These are phyloP conservation scores for Saturnispora quitensis DNA, from an alignment of 805 yeast genomes.

Conservation along the genomic window DNA sequence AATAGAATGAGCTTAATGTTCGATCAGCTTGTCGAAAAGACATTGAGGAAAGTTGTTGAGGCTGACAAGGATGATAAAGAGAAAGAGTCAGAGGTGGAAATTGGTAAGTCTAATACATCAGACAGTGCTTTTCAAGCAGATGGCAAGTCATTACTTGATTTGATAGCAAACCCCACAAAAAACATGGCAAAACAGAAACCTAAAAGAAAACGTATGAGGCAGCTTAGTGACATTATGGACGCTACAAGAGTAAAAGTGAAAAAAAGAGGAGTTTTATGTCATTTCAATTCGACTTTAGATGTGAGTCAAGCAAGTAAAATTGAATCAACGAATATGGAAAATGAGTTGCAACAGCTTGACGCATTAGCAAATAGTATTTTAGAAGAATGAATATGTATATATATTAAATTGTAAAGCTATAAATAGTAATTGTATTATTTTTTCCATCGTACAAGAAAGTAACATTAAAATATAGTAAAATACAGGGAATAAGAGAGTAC, in stretches of 20 bases:
- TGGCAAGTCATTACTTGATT: conserved; percentile 6
- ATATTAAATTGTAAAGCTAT: background rate
- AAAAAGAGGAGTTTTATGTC: conserved; percentile 1
- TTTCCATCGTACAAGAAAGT: background rate
- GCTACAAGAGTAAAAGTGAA: conserved; percentile 14
- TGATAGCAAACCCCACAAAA: conserved; percentile 1
- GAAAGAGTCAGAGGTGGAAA: background rate
- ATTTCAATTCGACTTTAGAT: background rate
- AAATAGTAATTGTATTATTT: background rate
- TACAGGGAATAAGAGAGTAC: background rate
- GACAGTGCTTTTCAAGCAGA: background rate
- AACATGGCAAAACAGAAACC: background rate
- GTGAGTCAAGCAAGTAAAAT: background rate
- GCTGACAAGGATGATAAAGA: background rate
- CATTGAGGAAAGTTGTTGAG: background rate
- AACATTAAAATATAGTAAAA: conserved; percentile 7
- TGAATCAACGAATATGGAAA: background rate
- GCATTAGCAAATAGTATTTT: conserved; percentile 22
- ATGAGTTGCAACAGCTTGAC: conserved; percentile 3
- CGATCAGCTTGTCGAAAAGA: conserved; percentile 1
- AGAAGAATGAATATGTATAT: conserved; percentile 5
- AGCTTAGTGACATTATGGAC: conserved; percentile 1
- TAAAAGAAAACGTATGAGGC: background rate
- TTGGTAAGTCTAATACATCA: background rate
- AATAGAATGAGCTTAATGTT: background rate